Evolutionary conservation across 2,329 filamentous ascomycete species (phyloP), one percentile per base, ranked within the genome.

Genomic region (Chalara sp.): DNA sequence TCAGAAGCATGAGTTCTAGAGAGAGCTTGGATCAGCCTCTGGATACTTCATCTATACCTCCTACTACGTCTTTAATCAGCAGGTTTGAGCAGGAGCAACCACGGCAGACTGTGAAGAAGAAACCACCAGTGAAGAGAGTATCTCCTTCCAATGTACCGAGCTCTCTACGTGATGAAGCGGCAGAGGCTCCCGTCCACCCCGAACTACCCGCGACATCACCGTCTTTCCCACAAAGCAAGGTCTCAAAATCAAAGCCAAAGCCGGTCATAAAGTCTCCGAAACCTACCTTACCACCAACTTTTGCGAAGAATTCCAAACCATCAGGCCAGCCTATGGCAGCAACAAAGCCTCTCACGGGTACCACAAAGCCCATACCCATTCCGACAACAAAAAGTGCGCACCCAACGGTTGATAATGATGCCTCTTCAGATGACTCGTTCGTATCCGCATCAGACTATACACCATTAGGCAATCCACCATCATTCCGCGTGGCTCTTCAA

Each of bases 51-150:
- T 71, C 80, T 5, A 83, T 86, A 46, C 71, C 78, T 29, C 75
- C 84, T 0, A 84, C 84, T 0, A 80, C 73, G 3, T 78, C 81
- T 5, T 71, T 89, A 21, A 83, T 89, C 49, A 78, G 78, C 39
- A 75, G 87, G 69, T 89, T 89, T 57, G 86, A 90, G 67, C 71
- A 75, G 55, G 74, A 70, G 41, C 54, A 42, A 13, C 52, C 53
- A 43, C 48, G 55, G 42, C 35, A 51, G 6, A 44, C 33, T 8
- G 48, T 56, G 51, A 55, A 53, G 21, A 53, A 48, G 32, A 45
- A 32, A 32, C 48, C 52, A 7, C 12, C 44, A 42, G 28, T 45
- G 11, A 56, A 45, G 35, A 57, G 51, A 40, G 41, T 56, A 37
- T 33, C 42, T 30, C 46, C 57, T 39, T 37, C 35, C 8, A 37